Evolutionary conservation across 306 rosid genomes (phyloP).

Genomic region (Cucurbita argyrosperma): DNA sequence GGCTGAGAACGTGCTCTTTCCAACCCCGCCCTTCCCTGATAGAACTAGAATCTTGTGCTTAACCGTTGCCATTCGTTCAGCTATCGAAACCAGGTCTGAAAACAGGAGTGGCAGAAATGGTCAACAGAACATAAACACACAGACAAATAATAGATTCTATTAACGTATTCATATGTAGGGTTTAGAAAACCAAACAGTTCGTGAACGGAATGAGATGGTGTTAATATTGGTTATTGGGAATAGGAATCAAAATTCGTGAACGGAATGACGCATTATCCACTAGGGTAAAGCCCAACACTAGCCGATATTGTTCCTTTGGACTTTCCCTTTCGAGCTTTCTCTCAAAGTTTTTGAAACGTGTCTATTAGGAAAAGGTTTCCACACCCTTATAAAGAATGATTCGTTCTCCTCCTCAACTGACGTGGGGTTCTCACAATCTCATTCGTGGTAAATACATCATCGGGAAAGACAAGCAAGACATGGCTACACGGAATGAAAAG

Average conservation of each 20-base stretch:
- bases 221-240: not conserved
- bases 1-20: slow-evolving; percentile 92
- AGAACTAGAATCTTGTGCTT: slow-evolving; percentile 82
- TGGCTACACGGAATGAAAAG: no score
- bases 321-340: no score
- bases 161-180: not conserved
- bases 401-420: no score
- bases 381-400: no score
- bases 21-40: slow-evolving; percentile 96
- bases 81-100: slow-evolving; percentile 68
- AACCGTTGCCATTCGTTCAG: slow-evolving; percentile 85
- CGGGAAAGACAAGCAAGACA: no score
- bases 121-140: not conserved
- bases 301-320: no score
- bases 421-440: no score
- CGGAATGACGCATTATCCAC: not conserved
- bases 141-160: not conserved
- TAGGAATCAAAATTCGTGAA: not conserved
- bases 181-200: not conserved
- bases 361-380: no score
- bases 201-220: not conserved
- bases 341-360: no score
- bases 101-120: not conserved
- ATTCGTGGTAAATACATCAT: no score
- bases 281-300: not conserved